Evolutionary conservation across 306 rosid genomes (phyloP).

Genomic region (Gastrolobium villosum): DNA sequence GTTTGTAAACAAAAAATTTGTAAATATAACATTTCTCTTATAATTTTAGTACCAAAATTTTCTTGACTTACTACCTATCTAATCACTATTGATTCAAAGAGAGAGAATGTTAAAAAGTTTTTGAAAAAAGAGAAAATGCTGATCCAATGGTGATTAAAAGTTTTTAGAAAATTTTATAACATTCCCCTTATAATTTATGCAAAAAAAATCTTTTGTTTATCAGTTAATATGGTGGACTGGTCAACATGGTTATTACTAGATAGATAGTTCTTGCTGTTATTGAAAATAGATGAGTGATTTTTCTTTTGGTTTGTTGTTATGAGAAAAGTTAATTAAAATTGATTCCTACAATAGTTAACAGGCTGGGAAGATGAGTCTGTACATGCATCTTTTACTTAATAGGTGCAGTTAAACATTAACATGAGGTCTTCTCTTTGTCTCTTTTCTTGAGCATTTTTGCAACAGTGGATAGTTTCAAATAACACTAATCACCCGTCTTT

Average conservation of each 20-base stretch:
- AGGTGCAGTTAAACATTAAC: neutral
- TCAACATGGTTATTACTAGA: slow-evolving; percentile 2
- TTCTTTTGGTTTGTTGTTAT: neutral
- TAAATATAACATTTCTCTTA: too few relatives aligned
- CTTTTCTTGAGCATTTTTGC: slow-evolving; percentile 2
- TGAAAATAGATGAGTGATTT: neutral
- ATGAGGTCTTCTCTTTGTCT: neutral
- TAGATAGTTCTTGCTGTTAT: slow-evolving; percentile 1
- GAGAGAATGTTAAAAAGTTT: too few relatives aligned
- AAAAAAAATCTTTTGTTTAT: neutral
- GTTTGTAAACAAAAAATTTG: too few relatives aligned
- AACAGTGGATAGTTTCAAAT: neutral
- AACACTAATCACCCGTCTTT: neutral
- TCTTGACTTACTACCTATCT: too few relatives aligned
- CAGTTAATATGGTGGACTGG: neutral
- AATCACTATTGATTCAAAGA: too few relatives aligned
- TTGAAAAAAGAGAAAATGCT: too few relatives aligned
- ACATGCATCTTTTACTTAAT: slow-evolving; percentile 17
- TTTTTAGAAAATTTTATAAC: too few relatives aligned
- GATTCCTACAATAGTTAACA: slow-evolving; percentile 13
- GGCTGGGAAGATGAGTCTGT: neutral
- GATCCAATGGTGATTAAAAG: too few relatives aligned
- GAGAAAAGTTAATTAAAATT: neutral
- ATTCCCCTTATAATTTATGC: slow-evolving; percentile 14
- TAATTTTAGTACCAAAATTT: too few relatives aligned